These are phyloP conservation scores for Annulohypoxylon maeteangense DNA, from an alignment of 495 filamentous ascomycete genomes.

Conservation along the genomic window DNA sequence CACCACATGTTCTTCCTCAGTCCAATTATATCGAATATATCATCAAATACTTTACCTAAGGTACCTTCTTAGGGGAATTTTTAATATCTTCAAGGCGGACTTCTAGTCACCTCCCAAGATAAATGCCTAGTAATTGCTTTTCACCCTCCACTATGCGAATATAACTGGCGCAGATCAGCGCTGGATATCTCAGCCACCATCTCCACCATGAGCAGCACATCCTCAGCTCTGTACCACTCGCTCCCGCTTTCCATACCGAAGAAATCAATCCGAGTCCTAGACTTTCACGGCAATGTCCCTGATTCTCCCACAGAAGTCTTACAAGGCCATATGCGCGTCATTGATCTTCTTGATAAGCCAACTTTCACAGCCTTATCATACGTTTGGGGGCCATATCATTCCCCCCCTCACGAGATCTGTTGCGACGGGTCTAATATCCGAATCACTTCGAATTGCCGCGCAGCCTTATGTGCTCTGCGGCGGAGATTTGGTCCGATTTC, in stretches of 20 bases:
- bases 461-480: not conserved
- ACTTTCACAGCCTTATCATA: slow-evolving; percentile 5
- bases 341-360: slow-evolving; percentile 4
- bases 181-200: not conserved
- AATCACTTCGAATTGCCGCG: slow-evolving; percentile 1
- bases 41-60: no score
- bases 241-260: not conserved
- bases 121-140: not conserved
- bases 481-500: not conserved
- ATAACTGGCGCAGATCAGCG: not conserved
- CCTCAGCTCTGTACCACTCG: not conserved
- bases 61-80: no score
- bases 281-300: not conserved
- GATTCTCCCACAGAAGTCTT: not conserved
- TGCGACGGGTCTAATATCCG: not conserved
- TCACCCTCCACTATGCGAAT: not conserved
- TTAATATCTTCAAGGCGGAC: no score
- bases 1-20: not conserved
- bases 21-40: not conserved
- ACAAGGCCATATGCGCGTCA: not conserved
- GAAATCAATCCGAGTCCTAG: slow-evolving; percentile 2
- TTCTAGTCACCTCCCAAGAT: not conserved
- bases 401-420: not conserved
- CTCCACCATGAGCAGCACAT: not conserved
- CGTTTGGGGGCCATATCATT: not conserved